These are phyloP conservation scores for Fistulinella cinereoalba DNA, from an alignment of 1,284 basidiomycete genomes.

Conservation along the genomic window DNA sequence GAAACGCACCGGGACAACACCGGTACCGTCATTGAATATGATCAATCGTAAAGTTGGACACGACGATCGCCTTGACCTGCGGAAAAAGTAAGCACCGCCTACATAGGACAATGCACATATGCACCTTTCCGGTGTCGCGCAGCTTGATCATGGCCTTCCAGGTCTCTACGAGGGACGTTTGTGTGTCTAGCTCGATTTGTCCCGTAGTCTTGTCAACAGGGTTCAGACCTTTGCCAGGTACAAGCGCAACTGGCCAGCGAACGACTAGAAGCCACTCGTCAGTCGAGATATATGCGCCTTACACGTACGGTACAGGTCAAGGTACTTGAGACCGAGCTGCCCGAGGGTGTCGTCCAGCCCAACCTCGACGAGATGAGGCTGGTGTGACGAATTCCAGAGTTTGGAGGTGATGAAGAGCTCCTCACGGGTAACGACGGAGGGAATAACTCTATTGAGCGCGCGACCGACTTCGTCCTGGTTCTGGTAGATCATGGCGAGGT, in stretches of 20 bases:
- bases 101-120: neutral
- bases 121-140: conserved; percentile 43
- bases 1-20: conserved; percentile 59
- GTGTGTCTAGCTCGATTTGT: conserved; percentile 55
- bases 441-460: conserved; percentile 75
- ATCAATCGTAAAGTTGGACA: conserved; percentile 78
- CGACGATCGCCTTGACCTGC: conserved; percentile 62
- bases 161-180: conserved; percentile 70
- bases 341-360: conserved; percentile 74
- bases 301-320: conserved; percentile 72
- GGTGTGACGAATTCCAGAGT: conserved; percentile 71
- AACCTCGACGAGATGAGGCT: conserved; percentile 60
- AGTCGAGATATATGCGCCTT: neutral
- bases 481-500: conserved; percentile 70
- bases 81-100: neutral
- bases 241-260: conserved; percentile 86
- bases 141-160: conserved; percentile 78
- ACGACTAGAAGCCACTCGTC: conserved; percentile 49
- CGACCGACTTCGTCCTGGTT: conserved; percentile 76
- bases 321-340: conserved; percentile 69
- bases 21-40: conserved; percentile 68
- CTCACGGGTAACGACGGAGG: conserved; percentile 74
- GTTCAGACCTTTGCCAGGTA: conserved; percentile 55
- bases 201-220: conserved; percentile 47
- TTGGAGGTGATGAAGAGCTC: conserved; percentile 86